Evolutionary conservation across 1,284 basidiomycete genomes (phyloP).

Genomic region (Schizophyllum amplum): DNA sequence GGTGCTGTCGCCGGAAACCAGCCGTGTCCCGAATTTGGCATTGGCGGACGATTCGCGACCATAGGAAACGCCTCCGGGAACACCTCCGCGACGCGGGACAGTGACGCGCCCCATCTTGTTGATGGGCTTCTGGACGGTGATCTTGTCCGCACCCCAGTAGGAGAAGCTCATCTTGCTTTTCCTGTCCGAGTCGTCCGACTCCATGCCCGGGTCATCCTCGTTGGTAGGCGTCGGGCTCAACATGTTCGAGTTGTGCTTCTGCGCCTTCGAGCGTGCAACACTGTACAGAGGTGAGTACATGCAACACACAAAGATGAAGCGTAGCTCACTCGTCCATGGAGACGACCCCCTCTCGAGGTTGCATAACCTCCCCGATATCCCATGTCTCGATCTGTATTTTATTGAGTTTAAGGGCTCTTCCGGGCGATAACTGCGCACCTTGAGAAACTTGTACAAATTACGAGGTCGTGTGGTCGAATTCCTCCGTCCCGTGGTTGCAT

Average conservation of each 20-base stretch:
- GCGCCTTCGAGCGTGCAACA: conserved; percentile 59
- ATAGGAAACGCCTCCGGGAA: conserved; percentile 45
- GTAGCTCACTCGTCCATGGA: conserved; percentile 76
- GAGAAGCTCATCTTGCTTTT: conserved; percentile 90
- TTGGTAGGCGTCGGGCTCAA: conserved; percentile 67
- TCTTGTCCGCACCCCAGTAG: conserved; percentile 83
- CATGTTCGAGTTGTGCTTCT: conserved; percentile 44
- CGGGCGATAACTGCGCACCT: conserved; percentile 34
- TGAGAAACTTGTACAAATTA: conserved; percentile 85
- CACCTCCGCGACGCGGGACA: conserved; percentile 38
- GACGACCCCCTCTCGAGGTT: conserved; percentile 66
- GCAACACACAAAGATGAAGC: conserved; percentile 10
- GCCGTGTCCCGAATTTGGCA: conserved; percentile 74
- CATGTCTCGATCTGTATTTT: conserved; percentile 72
- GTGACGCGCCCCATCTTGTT: conserved; percentile 31
- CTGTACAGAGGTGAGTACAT: conserved; percentile 25
- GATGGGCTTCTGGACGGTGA: conserved; percentile 76
- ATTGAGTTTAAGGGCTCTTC: conserved; percentile 5
- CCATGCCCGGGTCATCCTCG: conserved; percentile 46
- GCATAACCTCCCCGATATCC: conserved; percentile 70
- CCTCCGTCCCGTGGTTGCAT: conserved; percentile 67
- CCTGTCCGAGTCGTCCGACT: conserved; percentile 77
- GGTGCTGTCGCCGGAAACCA: conserved; percentile 48
- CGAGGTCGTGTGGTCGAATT: conserved; percentile 71
- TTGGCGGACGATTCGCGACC: conserved; percentile 75